A percentile compares a stretch with the other conserved stretches of the same genome.
Evolutionary conservation across 1,284 basidiomycete genomes (phyloP).

Genomic region (Naganishia sp.): DNA sequence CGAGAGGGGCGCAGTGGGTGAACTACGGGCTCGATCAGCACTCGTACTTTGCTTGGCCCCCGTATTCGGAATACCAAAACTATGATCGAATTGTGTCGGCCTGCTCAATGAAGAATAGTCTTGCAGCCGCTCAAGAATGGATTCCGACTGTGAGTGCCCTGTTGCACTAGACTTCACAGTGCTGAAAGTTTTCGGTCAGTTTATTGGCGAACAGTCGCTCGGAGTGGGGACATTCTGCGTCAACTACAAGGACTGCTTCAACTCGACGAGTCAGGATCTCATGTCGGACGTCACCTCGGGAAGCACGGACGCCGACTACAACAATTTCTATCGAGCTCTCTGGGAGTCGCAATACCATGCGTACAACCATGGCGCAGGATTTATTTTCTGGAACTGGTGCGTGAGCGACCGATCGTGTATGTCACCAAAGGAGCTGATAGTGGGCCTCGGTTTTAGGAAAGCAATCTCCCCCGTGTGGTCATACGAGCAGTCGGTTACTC

Average conservation of each 20-base stretch:
- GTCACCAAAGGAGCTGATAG: not conserved
- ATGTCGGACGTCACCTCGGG: slow-evolving; percentile 39
- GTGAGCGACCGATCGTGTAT: not conserved
- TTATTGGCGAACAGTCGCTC: slow-evolving; percentile 42
- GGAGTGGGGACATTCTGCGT: slow-evolving; percentile 44
- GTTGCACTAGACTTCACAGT: not conserved
- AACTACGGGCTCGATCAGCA: slow-evolving; percentile 49
- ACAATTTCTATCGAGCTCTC: slow-evolving; percentile 41
- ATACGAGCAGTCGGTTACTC: slow-evolving; percentile 41
- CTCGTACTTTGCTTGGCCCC: slow-evolving; percentile 45
- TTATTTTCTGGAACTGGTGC: slow-evolving; percentile 35
- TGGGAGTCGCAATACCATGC: slow-evolving; percentile 46
- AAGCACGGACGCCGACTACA: slow-evolving; percentile 30
- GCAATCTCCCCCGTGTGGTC: slow-evolving; percentile 42
- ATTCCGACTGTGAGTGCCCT: slow-evolving; percentile 38
- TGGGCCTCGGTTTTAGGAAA: slow-evolving; percentile 3
- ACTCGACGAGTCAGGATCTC: slow-evolving; percentile 34
- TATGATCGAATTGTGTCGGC: slow-evolving; percentile 44
- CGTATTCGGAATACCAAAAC: slow-evolving; percentile 35
- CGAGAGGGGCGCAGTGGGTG: slow-evolving; percentile 40
- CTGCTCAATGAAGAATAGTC: slow-evolving; percentile 36
- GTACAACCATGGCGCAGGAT: slow-evolving; percentile 45
- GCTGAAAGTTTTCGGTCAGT: slow-evolving; percentile 21
- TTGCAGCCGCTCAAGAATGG: slow-evolving; percentile 38
- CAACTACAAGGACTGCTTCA: slow-evolving; percentile 41